Percentiles rank a stretch among this genome's conserved stretches.
phyloP scores from a whole-genome alignment of 1,139 yeast genomes.

The Taiozyma onychis region DNA sequence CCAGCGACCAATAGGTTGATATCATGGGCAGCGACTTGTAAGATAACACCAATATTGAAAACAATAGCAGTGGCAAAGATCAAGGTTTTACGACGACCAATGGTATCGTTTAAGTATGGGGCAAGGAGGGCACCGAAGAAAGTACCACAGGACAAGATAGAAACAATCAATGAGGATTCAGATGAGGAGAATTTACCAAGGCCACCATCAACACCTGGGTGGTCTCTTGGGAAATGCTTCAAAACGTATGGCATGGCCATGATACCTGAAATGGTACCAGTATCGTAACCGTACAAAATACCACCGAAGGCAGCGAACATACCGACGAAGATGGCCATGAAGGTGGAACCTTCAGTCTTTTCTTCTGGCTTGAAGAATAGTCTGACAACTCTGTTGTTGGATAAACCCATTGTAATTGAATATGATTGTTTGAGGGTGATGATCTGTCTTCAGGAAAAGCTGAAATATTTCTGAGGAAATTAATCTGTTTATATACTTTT shows the following conservation, averaged over 20 bases:
- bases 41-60: constrained; percentile 51
- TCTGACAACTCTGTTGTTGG: constrained; percentile 5
- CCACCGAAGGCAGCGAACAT: constrained; percentile 48
- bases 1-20: constrained; percentile 47
- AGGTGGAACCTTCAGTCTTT: constrained; percentile 23
- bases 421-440: not conserved
- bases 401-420: not conserved
- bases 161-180: constrained; percentile 51
- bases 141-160: constrained; percentile 51
- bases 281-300: constrained; percentile 50
- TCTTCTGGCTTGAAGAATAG: constrained; percentile 23
- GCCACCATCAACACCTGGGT: constrained; percentile 13
- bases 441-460: not conserved
- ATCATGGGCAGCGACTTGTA: constrained; percentile 52
- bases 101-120: constrained; percentile 47
- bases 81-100: constrained; percentile 54
- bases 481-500: not conserved
- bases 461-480: not conserved
- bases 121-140: constrained; percentile 51
- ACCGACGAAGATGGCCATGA: constrained; percentile 24
- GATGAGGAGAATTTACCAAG: constrained; percentile 38
- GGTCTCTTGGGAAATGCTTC: constrained; percentile 32
- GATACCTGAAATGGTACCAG: constrained; percentile 53
- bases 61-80: constrained; percentile 45
- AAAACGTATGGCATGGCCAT: constrained; percentile 46